These are phyloP conservation scores for Geoglossum cookeanum DNA, from an alignment of 2,329 filamentous ascomycete genomes.

Conservation along the genomic window DNA sequence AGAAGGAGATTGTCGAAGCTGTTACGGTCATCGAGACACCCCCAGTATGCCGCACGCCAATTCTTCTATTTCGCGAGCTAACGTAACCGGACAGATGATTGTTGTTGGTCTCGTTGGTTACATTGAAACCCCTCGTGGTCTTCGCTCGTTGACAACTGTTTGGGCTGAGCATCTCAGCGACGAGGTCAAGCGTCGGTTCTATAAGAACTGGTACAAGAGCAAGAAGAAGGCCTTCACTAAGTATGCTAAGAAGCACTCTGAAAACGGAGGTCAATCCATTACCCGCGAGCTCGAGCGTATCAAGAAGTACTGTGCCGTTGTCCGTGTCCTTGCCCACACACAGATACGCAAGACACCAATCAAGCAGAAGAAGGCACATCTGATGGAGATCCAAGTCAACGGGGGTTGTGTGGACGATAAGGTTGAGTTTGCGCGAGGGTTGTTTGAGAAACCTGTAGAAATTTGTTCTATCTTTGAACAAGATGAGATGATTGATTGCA, in stretches of 20 bases:
- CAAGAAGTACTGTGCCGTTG: conserved; percentile 99
- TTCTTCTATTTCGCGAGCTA: conserved; percentile 20
- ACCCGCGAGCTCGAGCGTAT: conserved; percentile 98
- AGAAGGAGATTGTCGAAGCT: conserved; percentile 91
- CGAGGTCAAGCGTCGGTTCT: conserved; percentile 98
- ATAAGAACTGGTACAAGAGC: conserved; percentile 99
- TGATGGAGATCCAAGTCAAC: conserved; percentile 99
- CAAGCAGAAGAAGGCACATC: conserved; percentile 99
- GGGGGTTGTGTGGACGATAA: conserved; percentile 90
- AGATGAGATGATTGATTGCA: conserved; percentile 98
- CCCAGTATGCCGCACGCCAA: conserved; percentile 50
- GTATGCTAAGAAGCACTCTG: conserved; percentile 99
- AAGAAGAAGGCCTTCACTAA: conserved; percentile 99
- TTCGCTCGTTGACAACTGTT: conserved; percentile 97
- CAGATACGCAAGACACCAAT: conserved; percentile 98
- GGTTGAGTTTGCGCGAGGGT: conserved; percentile 83
- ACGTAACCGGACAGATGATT: conserved; percentile 59
- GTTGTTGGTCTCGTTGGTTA: conserved; percentile 99
- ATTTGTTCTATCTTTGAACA: conserved; percentile 93
- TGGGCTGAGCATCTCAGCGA: conserved; percentile 99
- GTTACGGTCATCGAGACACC: conserved; percentile 79
- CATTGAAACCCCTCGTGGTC: conserved; percentile 98
- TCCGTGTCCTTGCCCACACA: conserved; percentile 97
- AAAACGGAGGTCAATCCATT: conserved; percentile 76
- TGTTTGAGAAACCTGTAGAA: conserved; percentile 98